Base-by-base conservation (phyloP, 192 early-diverging fungal species). In the Linnemannia schmuckeri region DNA sequence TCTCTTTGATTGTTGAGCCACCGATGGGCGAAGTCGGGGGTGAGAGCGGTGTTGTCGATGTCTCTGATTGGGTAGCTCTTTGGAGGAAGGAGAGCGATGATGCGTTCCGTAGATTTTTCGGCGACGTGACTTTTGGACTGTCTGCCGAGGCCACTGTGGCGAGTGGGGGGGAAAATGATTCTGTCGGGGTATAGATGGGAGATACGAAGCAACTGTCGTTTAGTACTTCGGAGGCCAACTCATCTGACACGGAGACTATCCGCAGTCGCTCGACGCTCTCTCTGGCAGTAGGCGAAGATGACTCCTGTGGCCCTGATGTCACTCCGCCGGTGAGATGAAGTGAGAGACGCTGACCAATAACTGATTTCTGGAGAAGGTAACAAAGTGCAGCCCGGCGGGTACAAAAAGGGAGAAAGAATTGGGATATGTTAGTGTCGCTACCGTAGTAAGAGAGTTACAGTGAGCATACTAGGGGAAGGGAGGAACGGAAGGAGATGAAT, bases 271-370 rank as follows among this genome's bases (percentile, higher is more conserved):
- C 85, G 40, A 87, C 35, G n/a, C 27, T 70, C 24, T 55, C 33
- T 81, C 30, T 70, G 33, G 15, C 66, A 17, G 38, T 27, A 35
- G 63, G 8, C 38, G 54, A n/a, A 18, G 63, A 13, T 41, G 68
- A 72, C 30, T 81, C 76, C 57, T 81, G 85, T 4, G 47, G 22
- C 18, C 41, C 70, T 35, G 35, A 46, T 69, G 74, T 79, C 15
- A 55, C 75, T 27, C 30, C 76, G 24, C 74, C 52, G 5, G 89
- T 76, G 30, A 90, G 77, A 76, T 87, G 79, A 47, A 94, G 82
- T 6, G 95, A 96, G 54, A 96, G 93, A 68, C 95, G 93, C 77
- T 96, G 95, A 10, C 97, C 96, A 33, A 97, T 94, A 8, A 94
- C 90, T 15, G 95, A 95, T 83, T 93, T 81, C 85, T 87, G 54